phyloP scores from a whole-genome alignment of 2,329 filamentous ascomycete species.

The Trichoderma sp. region DNA sequence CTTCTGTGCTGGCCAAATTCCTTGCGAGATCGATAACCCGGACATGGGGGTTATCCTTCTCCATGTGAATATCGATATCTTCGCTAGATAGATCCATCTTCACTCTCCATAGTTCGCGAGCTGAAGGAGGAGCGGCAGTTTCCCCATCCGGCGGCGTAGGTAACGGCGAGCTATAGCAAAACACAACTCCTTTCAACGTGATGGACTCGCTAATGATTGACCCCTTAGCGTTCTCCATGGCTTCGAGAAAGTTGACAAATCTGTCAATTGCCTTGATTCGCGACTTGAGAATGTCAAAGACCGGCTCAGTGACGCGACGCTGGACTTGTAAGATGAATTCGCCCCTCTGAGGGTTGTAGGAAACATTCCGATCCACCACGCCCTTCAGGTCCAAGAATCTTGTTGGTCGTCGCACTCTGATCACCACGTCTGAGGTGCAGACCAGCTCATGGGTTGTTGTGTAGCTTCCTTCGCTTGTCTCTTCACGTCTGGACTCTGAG shows the following conservation, averaged over 20 bases:
- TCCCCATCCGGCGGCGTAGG: not conserved
- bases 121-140: not conserved
- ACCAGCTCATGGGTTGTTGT: slow-evolving; percentile 32
- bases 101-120: slow-evolving; percentile 49
- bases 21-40: slow-evolving; percentile 62
- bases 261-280: slow-evolving; percentile 68
- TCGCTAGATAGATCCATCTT: slow-evolving; percentile 57
- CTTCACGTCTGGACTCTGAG: slow-evolving; percentile 23
- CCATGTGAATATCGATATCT: slow-evolving; percentile 60
- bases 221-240: slow-evolving; percentile 58
- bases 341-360: slow-evolving; percentile 60
- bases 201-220: slow-evolving; percentile 60
- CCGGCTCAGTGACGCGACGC: slow-evolving; percentile 58
- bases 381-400: slow-evolving; percentile 58
- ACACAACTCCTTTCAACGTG: slow-evolving; percentile 63
- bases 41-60: slow-evolving; percentile 66
- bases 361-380: slow-evolving; percentile 61
- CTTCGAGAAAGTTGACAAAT: slow-evolving; percentile 68
- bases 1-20: slow-evolving; percentile 56
- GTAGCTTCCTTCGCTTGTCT: slow-evolving; percentile 18
- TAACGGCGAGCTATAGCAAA: slow-evolving; percentile 61
- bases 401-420: slow-evolving; percentile 53
- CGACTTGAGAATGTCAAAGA: slow-evolving; percentile 59
- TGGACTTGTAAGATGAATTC: slow-evolving; percentile 64
- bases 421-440: slow-evolving; percentile 54